These are phyloP conservation scores for Fusarium subtropicale DNA, from an alignment of 2,329 filamentous ascomycete species.

Conservation along the genomic window DNA sequence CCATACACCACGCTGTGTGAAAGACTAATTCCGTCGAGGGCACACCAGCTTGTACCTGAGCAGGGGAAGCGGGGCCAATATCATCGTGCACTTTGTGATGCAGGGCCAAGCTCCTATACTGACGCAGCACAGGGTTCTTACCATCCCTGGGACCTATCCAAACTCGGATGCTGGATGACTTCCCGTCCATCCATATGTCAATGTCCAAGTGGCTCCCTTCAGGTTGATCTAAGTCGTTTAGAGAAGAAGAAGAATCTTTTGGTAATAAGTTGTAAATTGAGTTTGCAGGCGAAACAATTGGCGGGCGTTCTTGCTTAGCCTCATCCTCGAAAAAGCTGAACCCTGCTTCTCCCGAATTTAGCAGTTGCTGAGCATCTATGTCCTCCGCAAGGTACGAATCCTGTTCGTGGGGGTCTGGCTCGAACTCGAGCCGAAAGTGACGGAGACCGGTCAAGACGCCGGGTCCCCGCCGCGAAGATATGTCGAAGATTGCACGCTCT, in stretches of 20 bases:
- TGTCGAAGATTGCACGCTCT: slow-evolving; percentile 58
- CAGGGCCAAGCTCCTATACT: slow-evolving; percentile 61
- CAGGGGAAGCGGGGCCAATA: slow-evolving; percentile 61
- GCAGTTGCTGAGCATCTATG: slow-evolving; percentile 57
- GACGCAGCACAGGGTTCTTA: slow-evolving; percentile 55
- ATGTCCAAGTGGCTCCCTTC: slow-evolving; percentile 40
- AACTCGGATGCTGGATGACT: slow-evolving; percentile 48
- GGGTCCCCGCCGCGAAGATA: slow-evolving; percentile 54
- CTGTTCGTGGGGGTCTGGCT: slow-evolving; percentile 56
- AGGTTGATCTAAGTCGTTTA: slow-evolving; percentile 27
- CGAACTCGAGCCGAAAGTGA: slow-evolving; percentile 66
- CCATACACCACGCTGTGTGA: slow-evolving; percentile 64
- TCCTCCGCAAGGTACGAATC: slow-evolving; percentile 50
- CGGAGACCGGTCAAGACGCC: slow-evolving; percentile 63
- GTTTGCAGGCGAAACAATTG: slow-evolving; percentile 11
- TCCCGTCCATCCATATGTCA: slow-evolving; percentile 46
- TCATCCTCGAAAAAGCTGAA: slow-evolving; percentile 61
- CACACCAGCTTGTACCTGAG: slow-evolving; percentile 63
- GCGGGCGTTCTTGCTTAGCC: slow-evolving; percentile 10
- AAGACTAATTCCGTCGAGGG: slow-evolving; percentile 60
- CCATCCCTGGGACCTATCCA: slow-evolving; percentile 60
- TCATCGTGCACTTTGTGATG: slow-evolving; percentile 51
- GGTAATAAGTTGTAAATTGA: slow-evolving; percentile 13
- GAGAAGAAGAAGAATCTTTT: not conserved
- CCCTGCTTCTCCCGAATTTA: slow-evolving; percentile 53